A percentile compares a stretch with the other conserved stretches of the same genome.
These are phyloP conservation scores for Phytophthora vignae DNA, from an alignment of 352 stramenopile species.

Conservation along the genomic window DNA sequence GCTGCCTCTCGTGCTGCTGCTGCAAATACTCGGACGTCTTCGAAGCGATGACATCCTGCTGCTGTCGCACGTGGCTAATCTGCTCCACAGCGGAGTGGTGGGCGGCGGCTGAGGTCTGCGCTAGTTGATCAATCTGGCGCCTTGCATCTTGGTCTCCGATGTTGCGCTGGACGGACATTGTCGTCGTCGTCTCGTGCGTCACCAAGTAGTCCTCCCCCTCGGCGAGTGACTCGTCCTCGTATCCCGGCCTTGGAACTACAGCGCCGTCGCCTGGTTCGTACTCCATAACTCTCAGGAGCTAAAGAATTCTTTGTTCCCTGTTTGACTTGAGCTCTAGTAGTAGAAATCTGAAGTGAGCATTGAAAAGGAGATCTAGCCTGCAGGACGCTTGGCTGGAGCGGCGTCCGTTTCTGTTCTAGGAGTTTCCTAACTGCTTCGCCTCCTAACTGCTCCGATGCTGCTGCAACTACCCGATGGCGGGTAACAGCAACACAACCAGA, in stretches of 20 bases:
- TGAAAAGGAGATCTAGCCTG: no score
- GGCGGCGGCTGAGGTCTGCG: conserved; percentile 7
- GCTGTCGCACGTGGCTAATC: conserved; percentile 2
- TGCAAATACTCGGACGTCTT: conserved; percentile 7
- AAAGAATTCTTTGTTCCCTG: neutral
- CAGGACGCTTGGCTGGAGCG: no score
- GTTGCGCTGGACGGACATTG: conserved; percentile 1
- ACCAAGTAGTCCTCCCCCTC: neutral
- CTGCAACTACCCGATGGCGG: no score
- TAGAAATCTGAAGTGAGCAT: no score
- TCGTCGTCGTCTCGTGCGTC: conserved; percentile 3
- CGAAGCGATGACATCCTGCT: conserved; percentile 2
- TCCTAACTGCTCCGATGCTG: no score
- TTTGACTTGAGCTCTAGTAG: no score
- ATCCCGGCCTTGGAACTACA: neutral
- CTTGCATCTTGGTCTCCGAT: neutral
- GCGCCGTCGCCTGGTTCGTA: neutral
- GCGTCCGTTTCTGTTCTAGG: no score
- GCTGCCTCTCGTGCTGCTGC: conserved; percentile 3
- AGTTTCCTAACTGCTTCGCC: no score
- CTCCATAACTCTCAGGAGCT: conserved; percentile 3
- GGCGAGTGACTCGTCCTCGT: neutral
- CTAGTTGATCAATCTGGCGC: conserved; percentile 9
- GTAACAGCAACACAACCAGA: no score
- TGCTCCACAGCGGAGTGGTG: conserved; percentile 4